Conservation (phyloP, 2,329 filamentous ascomycete species). For the Fusarium newnesense region DNA sequence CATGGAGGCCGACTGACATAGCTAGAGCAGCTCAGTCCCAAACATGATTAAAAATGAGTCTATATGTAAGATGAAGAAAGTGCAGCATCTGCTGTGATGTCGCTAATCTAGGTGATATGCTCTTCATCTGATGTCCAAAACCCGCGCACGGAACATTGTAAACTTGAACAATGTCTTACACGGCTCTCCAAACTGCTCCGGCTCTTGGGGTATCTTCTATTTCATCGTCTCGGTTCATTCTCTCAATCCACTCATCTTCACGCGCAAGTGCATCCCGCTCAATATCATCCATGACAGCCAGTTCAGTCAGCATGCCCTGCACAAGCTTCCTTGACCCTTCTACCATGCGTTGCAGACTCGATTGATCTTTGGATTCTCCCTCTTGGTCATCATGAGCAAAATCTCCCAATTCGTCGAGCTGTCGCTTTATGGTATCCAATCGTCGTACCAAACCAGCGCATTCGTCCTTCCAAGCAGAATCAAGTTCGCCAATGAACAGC, state of each 20-base stretch:
- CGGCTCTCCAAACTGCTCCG: conserved; percentile 60
- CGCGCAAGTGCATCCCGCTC: conserved; percentile 65
- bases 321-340: conserved; percentile 60
- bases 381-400: conserved; percentile 17
- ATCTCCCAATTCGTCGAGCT: conserved; percentile 59
- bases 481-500: conserved; percentile 66
- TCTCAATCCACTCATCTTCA: conserved; percentile 69
- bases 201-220: conserved; percentile 52
- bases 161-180: conserved; percentile 33
- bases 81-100: conserved; percentile 27
- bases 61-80: conserved; percentile 18
- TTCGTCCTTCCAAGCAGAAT: conserved; percentile 68
- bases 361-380: conserved; percentile 24
- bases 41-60: conserved; percentile 19
- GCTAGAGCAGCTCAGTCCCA: conserved; percentile 9
- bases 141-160: background rate
- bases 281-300: conserved; percentile 70
- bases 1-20: background rate
- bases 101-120: conserved; percentile 7
- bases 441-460: conserved; percentile 62
- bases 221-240: conserved; percentile 59
- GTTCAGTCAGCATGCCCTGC: conserved; percentile 69
- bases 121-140: conserved; percentile 4
- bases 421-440: conserved; percentile 64
- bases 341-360: conserved; percentile 60